Conservation (phyloP, 495 filamentous ascomycete genomes). For the Geopyxis carbonaria region DNA sequence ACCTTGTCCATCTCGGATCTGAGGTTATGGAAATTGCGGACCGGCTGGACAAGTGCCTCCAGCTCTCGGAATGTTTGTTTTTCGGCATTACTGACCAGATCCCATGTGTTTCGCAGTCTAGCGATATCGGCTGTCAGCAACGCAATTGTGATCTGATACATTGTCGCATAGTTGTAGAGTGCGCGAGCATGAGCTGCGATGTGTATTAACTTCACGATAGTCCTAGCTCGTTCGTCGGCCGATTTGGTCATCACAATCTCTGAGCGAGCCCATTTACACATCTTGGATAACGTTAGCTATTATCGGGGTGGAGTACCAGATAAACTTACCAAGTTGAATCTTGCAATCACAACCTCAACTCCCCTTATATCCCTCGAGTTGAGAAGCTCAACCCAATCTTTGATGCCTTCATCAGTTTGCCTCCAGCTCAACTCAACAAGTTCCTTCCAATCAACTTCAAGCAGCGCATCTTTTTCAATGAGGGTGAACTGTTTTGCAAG, state of each 20-base stretch:
- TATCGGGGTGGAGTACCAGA: neutral
- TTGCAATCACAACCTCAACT: slow-evolving; percentile 87
- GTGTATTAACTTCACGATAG: slow-evolving; percentile 82
- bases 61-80: slow-evolving; percentile 58
- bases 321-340: slow-evolving; percentile 56
- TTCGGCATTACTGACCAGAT: slow-evolving; percentile 52
- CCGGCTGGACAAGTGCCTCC: slow-evolving; percentile 69
- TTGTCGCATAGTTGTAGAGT: slow-evolving; percentile 87
- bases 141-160: slow-evolving; percentile 87
- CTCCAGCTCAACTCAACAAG: slow-evolving; percentile 88
- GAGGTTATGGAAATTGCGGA: slow-evolving; percentile 73
- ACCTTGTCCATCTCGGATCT: slow-evolving; percentile 80
- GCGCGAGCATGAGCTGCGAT: slow-evolving; percentile 70
- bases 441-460: slow-evolving; percentile 95
- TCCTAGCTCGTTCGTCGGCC: slow-evolving; percentile 63
- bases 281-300: slow-evolving; percentile 23
- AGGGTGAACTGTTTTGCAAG: slow-evolving; percentile 90
- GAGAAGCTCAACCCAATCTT: slow-evolving; percentile 87
- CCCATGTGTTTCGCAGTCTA: slow-evolving; percentile 67
- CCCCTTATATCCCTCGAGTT: slow-evolving; percentile 63
- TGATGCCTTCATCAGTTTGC: slow-evolving; percentile 41
- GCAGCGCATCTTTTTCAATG: slow-evolving; percentile 88
- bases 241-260: slow-evolving; percentile 75
- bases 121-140: slow-evolving; percentile 67
- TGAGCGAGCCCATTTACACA: slow-evolving; percentile 93